A percentile compares a stretch with the other conserved stretches of the same genome.
Evolutionary conservation across 163 green algal genomes (phyloP).

Genomic region (Scenedesmus sp.): DNA sequence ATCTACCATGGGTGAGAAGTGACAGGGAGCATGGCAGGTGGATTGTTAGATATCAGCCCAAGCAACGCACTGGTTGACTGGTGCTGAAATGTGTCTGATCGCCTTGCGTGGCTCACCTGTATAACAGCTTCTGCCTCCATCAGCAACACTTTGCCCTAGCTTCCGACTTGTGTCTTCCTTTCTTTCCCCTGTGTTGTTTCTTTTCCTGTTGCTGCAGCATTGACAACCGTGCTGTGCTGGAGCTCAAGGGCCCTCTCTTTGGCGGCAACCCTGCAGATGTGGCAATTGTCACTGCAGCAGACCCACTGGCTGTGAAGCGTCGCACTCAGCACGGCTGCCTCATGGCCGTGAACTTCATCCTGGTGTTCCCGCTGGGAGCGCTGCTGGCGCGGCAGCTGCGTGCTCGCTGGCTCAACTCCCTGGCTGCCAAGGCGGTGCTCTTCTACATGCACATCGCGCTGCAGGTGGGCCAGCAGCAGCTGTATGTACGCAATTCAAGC

Average conservation of each 20-base stretch:
- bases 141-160: not conserved
- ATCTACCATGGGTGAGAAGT: conserved; percentile 21
- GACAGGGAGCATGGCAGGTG: not conserved
- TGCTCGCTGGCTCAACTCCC: not conserved
- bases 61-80: too few species aligned
- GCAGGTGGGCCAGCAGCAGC: not conserved
- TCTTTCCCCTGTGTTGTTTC: not conserved
- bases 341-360: conserved; percentile 44
- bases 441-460: conserved; percentile 42
- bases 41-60: not conserved
- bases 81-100: too few species aligned
- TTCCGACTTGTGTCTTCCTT: not conserved
- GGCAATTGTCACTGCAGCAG: not conserved
- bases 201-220: not conserved
- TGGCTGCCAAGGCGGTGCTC: not conserved
- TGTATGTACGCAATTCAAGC: not conserved
- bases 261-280: not conserved
- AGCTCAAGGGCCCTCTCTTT: not conserved
- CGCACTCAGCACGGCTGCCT: not conserved
- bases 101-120: too few species aligned
- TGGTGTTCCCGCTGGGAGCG: conserved; percentile 34
- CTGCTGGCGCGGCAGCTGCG: conserved; percentile 30
- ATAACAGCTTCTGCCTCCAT: too few species aligned
- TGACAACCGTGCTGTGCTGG: not conserved
- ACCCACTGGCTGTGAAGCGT: not conserved